Evolutionary conservation across 345 rosid genomes (phyloP).

Genomic region (Chamaenerion angustifolium): DNA sequence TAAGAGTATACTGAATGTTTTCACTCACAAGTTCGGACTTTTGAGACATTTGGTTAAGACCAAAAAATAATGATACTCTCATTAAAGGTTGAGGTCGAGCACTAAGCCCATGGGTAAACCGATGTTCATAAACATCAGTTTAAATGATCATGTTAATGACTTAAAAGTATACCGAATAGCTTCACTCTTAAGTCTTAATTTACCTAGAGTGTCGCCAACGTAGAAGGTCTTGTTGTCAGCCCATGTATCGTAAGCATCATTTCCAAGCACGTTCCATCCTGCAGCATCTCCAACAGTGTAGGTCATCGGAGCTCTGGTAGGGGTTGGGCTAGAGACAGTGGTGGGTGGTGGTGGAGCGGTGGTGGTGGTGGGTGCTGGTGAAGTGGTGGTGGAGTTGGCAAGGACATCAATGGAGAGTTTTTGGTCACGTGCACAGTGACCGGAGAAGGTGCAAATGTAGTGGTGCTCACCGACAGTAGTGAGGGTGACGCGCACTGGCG

Average conservation of each 20-base stretch:
- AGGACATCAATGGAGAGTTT: constrained; percentile 10
- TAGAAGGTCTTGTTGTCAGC: constrained; percentile 7
- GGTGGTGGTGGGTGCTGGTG: constrained; percentile 6
- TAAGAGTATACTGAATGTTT: too few relatives aligned
- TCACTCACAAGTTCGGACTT: too few relatives aligned
- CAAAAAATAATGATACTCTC: too few relatives aligned
- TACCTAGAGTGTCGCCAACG: constrained; percentile 15
- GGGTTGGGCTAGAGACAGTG: constrained; percentile 2
- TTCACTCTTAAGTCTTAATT: too few relatives aligned
- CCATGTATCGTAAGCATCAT: constrained; percentile 12
- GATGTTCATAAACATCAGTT: too few relatives aligned
- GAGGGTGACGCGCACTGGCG: constrained; percentile 10
- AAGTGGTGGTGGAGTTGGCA: constrained; percentile 2
- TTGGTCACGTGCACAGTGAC: constrained; percentile 12
- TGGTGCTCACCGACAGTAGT: constrained; percentile 2
- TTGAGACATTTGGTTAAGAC: too few relatives aligned
- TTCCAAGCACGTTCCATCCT: neutral
- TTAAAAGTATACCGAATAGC: too few relatives aligned
- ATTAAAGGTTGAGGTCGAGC: too few relatives aligned
- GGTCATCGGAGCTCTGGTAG: neutral
- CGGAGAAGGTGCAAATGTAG: constrained; percentile 13
- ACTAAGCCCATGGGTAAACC: too few relatives aligned
- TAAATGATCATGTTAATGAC: too few relatives aligned
- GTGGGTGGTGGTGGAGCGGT: neutral
- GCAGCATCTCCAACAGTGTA: neutral